phyloP scores from a whole-genome alignment of 1,139 yeast genomes.

The Blastobotrys petasosporus region DNA sequence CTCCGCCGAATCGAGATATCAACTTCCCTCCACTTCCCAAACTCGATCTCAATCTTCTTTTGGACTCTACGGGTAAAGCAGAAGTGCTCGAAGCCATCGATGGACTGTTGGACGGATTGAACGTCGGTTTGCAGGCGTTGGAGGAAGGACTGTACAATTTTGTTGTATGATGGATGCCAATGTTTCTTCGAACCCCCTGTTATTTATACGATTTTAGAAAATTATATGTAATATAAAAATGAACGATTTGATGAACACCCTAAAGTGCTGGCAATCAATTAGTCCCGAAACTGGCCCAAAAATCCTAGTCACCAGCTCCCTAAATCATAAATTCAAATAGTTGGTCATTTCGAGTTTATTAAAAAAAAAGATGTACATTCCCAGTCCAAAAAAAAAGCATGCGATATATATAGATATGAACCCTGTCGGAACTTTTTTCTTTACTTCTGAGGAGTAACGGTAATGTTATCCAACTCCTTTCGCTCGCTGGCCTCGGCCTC shows the following conservation, averaged over 20 bases:
- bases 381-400: neutral
- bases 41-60: constrained; percentile 28
- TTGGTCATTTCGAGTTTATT: neutral
- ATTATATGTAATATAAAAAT: neutral
- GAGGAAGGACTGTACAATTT: constrained; percentile 15
- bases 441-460: constrained; percentile 5
- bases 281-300: too few species aligned
- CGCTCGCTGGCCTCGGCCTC: constrained; percentile 90
- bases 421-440: neutral
- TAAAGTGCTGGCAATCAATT: neutral
- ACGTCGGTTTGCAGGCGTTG: constrained; percentile 23
- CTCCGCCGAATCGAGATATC: constrained; percentile 1
- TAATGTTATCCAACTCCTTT: constrained; percentile 76
- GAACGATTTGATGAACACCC: neutral
- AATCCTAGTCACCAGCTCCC: too few species aligned
- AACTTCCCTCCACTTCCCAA: constrained; percentile 22
- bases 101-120: constrained; percentile 25
- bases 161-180: constrained; percentile 2
- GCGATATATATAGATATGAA: neutral
- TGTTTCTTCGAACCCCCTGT: neutral
- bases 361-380: neutral
- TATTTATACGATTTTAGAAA: neutral
- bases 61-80: constrained; percentile 31
- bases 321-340: neutral
- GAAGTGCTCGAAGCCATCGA: constrained; percentile 28